phyloP scores from a whole-genome alignment of 1,284 basidiomycete genomes.

The Serendipita sp. region DNA sequence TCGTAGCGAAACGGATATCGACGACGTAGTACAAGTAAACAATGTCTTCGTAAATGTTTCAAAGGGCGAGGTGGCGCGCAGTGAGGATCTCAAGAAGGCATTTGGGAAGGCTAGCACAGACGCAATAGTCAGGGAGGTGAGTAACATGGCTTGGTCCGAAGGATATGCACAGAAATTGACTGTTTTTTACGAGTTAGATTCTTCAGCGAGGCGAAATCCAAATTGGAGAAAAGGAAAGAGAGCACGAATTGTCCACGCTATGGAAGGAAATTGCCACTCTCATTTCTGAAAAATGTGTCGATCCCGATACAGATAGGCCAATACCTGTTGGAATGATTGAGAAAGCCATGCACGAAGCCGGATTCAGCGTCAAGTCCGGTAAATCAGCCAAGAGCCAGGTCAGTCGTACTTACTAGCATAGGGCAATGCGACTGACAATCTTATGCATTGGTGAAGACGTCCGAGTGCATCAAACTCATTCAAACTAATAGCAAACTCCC shows the following conservation, averaged over 20 bases:
- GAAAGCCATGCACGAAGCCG: slow-evolving; percentile 92
- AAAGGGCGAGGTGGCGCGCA: slow-evolving; percentile 86
- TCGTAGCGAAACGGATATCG: slow-evolving; percentile 74
- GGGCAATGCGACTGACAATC: background rate
- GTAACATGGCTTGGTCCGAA: slow-evolving; percentile 13
- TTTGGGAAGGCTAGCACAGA: slow-evolving; percentile 48
- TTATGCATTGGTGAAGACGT: slow-evolving; percentile 40
- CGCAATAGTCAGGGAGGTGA: slow-evolving; percentile 73
- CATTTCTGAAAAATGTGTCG: slow-evolving; percentile 90
- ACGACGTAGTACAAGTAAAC: slow-evolving; percentile 94
- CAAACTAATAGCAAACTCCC: slow-evolving; percentile 72
- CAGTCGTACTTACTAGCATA: slow-evolving; percentile 13
- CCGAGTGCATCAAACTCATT: slow-evolving; percentile 80
- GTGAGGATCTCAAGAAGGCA: slow-evolving; percentile 79
- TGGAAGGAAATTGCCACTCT: slow-evolving; percentile 89
- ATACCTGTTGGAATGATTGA: slow-evolving; percentile 95
- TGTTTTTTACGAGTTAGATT: slow-evolving; percentile 40
- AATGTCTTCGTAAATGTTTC: slow-evolving; percentile 95
- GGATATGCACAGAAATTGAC: background rate
- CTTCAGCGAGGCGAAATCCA: slow-evolving; percentile 93
- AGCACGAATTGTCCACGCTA: slow-evolving; percentile 72
- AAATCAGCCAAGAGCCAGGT: slow-evolving; percentile 91
- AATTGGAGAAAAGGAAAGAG: slow-evolving; percentile 92
- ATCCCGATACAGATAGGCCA: slow-evolving; percentile 76
- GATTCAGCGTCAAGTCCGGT: slow-evolving; percentile 76